These are phyloP conservation scores for Teratosphaeria pseudoeucalypti DNA, from an alignment of 2,329 filamentous ascomycete species.

Conservation along the genomic window DNA sequence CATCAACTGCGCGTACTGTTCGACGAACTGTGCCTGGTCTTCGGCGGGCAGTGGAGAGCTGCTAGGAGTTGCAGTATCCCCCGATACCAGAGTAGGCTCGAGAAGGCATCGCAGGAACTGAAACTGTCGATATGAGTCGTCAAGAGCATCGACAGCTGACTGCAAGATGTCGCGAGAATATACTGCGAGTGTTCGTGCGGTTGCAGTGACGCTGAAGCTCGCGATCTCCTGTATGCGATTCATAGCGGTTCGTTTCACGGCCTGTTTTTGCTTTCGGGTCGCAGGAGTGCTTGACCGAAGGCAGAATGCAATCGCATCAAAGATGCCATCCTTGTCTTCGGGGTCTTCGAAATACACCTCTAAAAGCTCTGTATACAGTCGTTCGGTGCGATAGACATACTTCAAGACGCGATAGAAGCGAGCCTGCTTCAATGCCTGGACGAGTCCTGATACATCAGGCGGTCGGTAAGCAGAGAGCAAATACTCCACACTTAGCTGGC, in stretches of 20 bases:
- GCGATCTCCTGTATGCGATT: constrained; percentile 57
- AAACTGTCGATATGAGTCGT: constrained; percentile 57
- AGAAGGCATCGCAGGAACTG: constrained; percentile 67
- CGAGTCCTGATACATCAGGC: constrained; percentile 63
- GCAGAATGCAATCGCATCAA: constrained; percentile 68
- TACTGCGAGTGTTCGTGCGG: constrained; percentile 55
- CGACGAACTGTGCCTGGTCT: constrained; percentile 51
- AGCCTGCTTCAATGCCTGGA: constrained; percentile 68
- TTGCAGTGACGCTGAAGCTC: constrained; percentile 52
- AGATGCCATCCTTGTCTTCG: constrained; percentile 63
- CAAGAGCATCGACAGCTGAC: constrained; percentile 52
- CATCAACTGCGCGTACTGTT: constrained; percentile 83
- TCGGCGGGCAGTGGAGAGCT: background rate
- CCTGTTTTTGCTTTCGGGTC: constrained; percentile 58
- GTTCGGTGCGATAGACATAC: constrained; percentile 69
- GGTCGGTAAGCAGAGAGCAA: constrained; percentile 88
- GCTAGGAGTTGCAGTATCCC: constrained; percentile 12
- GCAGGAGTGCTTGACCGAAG: constrained; percentile 55
- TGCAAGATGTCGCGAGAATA: constrained; percentile 56
- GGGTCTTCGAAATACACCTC: constrained; percentile 76
- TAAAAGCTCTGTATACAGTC: constrained; percentile 67
- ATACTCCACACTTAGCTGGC: constrained; percentile 94
- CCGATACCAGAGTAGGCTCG: constrained; percentile 42
- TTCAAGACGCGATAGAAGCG: constrained; percentile 88
- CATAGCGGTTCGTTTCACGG: constrained; percentile 58